Percentiles rank a stretch among this genome's conserved stretches.
These are phyloP conservation scores for Botrytis byssoidea DNA, from an alignment of 2,329 filamentous ascomycete species.

Conservation along the genomic window DNA sequence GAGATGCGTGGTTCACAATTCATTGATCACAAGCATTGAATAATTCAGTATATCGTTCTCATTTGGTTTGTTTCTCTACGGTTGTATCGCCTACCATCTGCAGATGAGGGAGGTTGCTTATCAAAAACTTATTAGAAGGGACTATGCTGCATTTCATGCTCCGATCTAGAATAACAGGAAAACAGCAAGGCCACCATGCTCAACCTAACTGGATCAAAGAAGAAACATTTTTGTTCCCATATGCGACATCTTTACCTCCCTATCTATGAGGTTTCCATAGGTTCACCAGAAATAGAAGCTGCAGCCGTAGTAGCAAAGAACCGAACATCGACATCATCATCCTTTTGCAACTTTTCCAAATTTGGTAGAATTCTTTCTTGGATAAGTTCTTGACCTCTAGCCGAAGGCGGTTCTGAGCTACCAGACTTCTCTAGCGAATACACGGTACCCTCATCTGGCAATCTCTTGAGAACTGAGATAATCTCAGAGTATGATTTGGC, in stretches of 20 bases:
- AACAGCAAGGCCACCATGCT: slow-evolving; percentile 31
- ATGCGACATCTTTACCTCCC: slow-evolving; percentile 35
- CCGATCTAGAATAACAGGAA: slow-evolving; percentile 36
- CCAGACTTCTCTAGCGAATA: slow-evolving; percentile 80
- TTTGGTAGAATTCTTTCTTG: slow-evolving; percentile 84
- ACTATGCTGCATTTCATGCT: slow-evolving; percentile 39
- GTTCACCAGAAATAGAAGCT: slow-evolving; percentile 49
- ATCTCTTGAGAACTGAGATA: slow-evolving; percentile 84
- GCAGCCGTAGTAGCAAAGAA: slow-evolving; percentile 95
- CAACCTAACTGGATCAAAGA: slow-evolving; percentile 33
- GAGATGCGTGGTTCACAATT: neutral
- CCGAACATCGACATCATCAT: slow-evolving; percentile 96
- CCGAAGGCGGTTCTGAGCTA: slow-evolving; percentile 58
- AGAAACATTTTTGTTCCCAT: slow-evolving; percentile 30
- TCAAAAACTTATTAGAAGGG: slow-evolving; percentile 23
- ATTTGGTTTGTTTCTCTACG: slow-evolving; percentile 2
- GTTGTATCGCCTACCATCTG: slow-evolving; percentile 9
- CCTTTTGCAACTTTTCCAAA: slow-evolving; percentile 91
- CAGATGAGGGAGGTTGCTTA: slow-evolving; percentile 13
- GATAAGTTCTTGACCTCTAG: slow-evolving; percentile 75
- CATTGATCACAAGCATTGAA: neutral
- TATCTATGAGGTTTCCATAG: slow-evolving; percentile 53
- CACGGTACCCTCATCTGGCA: slow-evolving; percentile 86
- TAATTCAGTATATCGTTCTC: slow-evolving; percentile 1
- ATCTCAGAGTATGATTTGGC: slow-evolving; percentile 94